Conservation (phyloP, 208 protist species). For the Polymyxa betae region DNA sequence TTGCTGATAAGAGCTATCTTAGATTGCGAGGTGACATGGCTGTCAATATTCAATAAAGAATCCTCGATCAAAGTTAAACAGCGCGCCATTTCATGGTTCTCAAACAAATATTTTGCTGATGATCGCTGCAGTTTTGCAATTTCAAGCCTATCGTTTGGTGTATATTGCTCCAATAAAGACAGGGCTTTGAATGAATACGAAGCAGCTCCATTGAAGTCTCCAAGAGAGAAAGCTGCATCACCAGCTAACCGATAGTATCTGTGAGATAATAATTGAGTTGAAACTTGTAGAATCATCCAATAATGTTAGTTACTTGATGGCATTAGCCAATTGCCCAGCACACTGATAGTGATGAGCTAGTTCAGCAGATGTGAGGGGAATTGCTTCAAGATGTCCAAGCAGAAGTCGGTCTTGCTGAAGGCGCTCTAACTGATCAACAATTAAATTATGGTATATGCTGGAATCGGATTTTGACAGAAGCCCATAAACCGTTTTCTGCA, state of each 20-base stretch:
- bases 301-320: not conserved
- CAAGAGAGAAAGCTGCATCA: conserved; percentile 25
- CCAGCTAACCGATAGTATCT: conserved; percentile 27
- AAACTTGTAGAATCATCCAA: not conserved
- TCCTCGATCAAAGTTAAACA: not conserved
- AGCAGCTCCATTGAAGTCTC: not conserved
- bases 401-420: conserved; percentile 36
- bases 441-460: conserved; percentile 19
- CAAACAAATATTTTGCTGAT: not conserved
- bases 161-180: not conserved
- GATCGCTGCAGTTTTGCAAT: conserved; percentile 45
- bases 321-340: not conserved
- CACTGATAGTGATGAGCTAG: not conserved
- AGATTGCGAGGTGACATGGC: not conserved
- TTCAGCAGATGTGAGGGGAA: not conserved
- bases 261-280: not conserved
- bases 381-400: not conserved
- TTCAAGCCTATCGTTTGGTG: not conserved
- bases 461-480: not conserved
- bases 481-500: conserved; percentile 7
- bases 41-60: not conserved
- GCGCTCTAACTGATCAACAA: conserved; percentile 19
- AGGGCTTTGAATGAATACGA: not conserved
- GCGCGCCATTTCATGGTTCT: not conserved
- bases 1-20: not conserved